Conservation (phyloP, 306 rosid genomes). For the Calophaca sinica region DNA sequence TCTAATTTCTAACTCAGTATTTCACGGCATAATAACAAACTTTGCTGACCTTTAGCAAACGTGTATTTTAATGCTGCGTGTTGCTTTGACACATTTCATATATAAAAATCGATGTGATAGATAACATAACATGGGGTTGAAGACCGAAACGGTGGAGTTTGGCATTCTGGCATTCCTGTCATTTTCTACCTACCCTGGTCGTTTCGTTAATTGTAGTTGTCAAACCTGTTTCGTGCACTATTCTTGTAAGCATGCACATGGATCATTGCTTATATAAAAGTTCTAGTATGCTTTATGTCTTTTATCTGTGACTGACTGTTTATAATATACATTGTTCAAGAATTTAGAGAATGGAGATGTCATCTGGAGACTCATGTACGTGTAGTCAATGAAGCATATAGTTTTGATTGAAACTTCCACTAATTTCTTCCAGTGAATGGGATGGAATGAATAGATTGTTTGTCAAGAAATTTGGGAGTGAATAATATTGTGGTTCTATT, state of each 20-base stretch:
- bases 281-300: no score
- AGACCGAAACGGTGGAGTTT: neutral
- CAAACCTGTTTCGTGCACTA: neutral
- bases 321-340: no score
- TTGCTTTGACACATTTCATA: neutral
- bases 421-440: no score
- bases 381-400: no score
- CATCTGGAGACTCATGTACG: no score
- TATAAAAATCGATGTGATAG: neutral
- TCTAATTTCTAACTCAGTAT: neutral
- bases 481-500: slow-evolving; percentile 49
- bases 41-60: neutral
- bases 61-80: neutral
- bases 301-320: no score
- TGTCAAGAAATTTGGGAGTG: slow-evolving; percentile 40
- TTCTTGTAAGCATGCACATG: neutral
- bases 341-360: no score
- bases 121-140: no score
- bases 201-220: no score
- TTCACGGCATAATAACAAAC: neutral
- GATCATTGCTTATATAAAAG: no score
- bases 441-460: neutral
- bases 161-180: neutral
- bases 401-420: no score
- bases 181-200: no score